A percentile compares a stretch with the other conserved stretches of the same genome.
These are phyloP conservation scores for Claviceps humidiphila DNA, from an alignment of 2,329 filamentous ascomycete genomes.

Conservation along the genomic window DNA sequence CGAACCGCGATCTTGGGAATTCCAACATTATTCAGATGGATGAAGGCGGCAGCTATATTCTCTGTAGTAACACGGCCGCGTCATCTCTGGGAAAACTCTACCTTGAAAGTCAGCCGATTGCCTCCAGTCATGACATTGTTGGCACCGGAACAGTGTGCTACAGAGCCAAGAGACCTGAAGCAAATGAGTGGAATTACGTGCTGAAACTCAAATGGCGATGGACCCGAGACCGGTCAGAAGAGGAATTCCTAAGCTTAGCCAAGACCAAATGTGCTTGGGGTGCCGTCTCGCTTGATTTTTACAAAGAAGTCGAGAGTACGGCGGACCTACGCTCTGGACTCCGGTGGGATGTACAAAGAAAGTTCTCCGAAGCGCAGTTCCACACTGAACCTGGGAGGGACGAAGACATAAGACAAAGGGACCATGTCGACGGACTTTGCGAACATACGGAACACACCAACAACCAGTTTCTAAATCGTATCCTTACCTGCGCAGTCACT, in stretches of 20 bases:
- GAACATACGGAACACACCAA: constrained; percentile 7
- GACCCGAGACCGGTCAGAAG: constrained; percentile 16
- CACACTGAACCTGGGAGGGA: neutral
- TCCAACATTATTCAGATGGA: constrained; percentile 12
- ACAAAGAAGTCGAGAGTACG: constrained; percentile 10
- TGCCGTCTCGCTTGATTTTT: constrained; percentile 16
- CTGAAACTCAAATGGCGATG: constrained; percentile 23
- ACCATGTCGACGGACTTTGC: constrained; percentile 3
- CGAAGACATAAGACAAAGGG: neutral
- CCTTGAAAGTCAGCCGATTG: constrained; percentile 15
- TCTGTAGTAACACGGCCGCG: neutral
- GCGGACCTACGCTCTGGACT: constrained; percentile 8
- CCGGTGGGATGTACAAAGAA: constrained; percentile 8
- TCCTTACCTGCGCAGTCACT: constrained; percentile 10
- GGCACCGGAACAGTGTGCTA: constrained; percentile 20
- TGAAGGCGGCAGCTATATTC: constrained; percentile 9
- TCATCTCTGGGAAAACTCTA: neutral
- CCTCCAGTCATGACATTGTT: constrained; percentile 13
- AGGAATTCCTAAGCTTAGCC: constrained; percentile 18
- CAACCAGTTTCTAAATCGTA: constrained; percentile 8
- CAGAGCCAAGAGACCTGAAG: constrained; percentile 13
- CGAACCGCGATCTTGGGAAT: constrained; percentile 15
- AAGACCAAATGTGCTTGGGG: constrained; percentile 16
- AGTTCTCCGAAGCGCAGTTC: constrained; percentile 1
- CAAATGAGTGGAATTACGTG: constrained; percentile 15